phyloP scores from a whole-genome alignment of 768 basidiomycete species.

The Tulasnella sp. region DNA sequence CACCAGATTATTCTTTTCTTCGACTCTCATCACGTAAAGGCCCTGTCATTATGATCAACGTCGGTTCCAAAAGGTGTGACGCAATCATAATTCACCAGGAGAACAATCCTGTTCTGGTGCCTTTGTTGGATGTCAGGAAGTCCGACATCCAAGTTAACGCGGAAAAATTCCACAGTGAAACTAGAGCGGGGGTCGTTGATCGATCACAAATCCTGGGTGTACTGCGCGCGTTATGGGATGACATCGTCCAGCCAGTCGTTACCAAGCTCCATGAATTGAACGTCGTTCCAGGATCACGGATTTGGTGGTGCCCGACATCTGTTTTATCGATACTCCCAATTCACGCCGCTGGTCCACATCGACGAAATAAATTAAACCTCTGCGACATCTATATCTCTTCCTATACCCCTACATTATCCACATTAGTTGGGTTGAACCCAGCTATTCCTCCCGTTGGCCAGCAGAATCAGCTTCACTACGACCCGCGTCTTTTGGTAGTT shows the following conservation, averaged over 20 bases:
- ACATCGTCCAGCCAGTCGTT: neutral
- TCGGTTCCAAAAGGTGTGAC: neutral
- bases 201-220: neutral
- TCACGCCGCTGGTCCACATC: neutral
- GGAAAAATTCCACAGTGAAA: too few species aligned
- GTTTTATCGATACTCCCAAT: neutral
- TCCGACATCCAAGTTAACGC: neutral
- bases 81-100: neutral
- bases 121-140: neutral
- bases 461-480: neutral
- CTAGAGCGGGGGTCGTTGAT: too few species aligned
- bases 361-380: neutral
- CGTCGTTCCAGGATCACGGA: neutral
- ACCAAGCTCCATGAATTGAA: neutral
- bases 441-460: neutral
- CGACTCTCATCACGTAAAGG: neutral
- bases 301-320: neutral
- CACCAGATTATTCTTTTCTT: neutral
- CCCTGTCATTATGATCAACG: slow-evolving; percentile 1
- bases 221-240: neutral
- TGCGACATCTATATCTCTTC: neutral
- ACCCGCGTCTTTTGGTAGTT: neutral
- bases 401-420: neutral
- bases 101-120: neutral
- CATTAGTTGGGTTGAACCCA: neutral